Percentiles rank a stretch among this genome's conserved stretches.
Evolutionary conservation across 805 yeast species (phyloP).

Genomic region (Scheffersomyces spartinae): DNA sequence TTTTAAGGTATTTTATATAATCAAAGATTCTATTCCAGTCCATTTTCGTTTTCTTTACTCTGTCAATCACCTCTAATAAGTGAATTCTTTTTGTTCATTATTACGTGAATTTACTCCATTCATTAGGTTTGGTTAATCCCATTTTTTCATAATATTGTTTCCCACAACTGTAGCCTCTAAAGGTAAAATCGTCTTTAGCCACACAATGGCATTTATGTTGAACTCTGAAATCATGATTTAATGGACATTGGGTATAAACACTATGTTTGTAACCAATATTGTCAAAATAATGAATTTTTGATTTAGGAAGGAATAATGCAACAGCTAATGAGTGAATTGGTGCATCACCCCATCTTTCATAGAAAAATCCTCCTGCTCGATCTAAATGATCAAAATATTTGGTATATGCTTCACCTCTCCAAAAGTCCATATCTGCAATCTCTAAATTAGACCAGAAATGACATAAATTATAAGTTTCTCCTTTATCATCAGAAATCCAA

Average conservation of each 20-base stretch:
- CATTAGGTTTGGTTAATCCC: slow-evolving; percentile 1
- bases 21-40: too few species aligned
- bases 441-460: slow-evolving; percentile 82
- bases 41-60: too few species aligned
- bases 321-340: slow-evolving; percentile 80
- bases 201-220: slow-evolving; percentile 25
- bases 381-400: slow-evolving; percentile 56
- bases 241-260: slow-evolving; percentile 58
- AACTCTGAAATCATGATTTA: slow-evolving; percentile 13
- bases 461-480: slow-evolving; percentile 47
- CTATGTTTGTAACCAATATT: slow-evolving; percentile 66
- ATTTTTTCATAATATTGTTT: neutral
- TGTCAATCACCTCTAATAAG: too few species aligned
- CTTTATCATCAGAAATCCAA: slow-evolving; percentile 8
- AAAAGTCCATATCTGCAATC: slow-evolving; percentile 60
- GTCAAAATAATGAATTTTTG: slow-evolving; percentile 57
- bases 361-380: slow-evolving; percentile 63
- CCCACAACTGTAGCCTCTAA: slow-evolving; percentile 1
- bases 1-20: too few species aligned
- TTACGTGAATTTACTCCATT: slow-evolving; percentile 1
- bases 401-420: slow-evolving; percentile 46
- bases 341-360: slow-evolving; percentile 92
- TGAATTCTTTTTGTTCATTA: too few species aligned
- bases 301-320: slow-evolving; percentile 42
- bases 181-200: slow-evolving; percentile 22